Base-by-base conservation (phyloP, 2,329 filamentous ascomycete genomes). In the Hypoxylon sp. region DNA sequence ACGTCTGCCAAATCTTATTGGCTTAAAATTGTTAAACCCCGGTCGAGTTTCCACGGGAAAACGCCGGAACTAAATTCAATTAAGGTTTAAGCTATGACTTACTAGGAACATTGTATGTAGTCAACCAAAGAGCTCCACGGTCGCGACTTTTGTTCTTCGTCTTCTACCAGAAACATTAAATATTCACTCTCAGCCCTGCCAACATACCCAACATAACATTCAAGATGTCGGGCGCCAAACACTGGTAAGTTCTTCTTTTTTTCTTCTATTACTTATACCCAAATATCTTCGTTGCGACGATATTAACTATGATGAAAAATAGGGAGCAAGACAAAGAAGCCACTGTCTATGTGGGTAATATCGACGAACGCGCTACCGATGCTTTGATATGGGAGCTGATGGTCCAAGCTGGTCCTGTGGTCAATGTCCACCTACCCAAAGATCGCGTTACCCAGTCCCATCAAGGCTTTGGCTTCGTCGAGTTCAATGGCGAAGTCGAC, bases 261-360 rank as follows among this genome's bases (percentile, higher is more conserved):
- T 19, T 31, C 5, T 20, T 23, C 37, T 21, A 9, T 34, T 17
- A 4, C 16, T 25, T 25, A 17, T 13, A n/a, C n/a, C n/a, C n/a
- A 31, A 17, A 16, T 23, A n/a, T 19, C 26, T 34, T 16, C n/a
- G n/a, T n/a, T 31, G 41, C 27, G 13, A 37, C n/a, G 16, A 56
- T 17, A 17, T 58, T 69, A 55, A 66, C 64, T n/a, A 43, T 16
- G 4, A 16, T n/a, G n/a, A 7, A 8, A 15, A 15, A 8, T 12
- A 92, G 89, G 90, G 91, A 97, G 71, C 93, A 97, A 78, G 93
- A 97, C 75, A 97, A 97, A 74, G 93, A 97, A 75, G 91, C 91
- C 63, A 97, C 94, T 30, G 90, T 97, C 71, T 99, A 99, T 73
- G 90, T 97, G 63, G 94, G 94, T 69, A 97, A 97, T 73, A 91